Percentiles rank a stretch among this genome's conserved stretches.
Conservation (phyloP, 495 filamentous ascomycete genomes). For the Mytilinidion resinicola region DNA sequence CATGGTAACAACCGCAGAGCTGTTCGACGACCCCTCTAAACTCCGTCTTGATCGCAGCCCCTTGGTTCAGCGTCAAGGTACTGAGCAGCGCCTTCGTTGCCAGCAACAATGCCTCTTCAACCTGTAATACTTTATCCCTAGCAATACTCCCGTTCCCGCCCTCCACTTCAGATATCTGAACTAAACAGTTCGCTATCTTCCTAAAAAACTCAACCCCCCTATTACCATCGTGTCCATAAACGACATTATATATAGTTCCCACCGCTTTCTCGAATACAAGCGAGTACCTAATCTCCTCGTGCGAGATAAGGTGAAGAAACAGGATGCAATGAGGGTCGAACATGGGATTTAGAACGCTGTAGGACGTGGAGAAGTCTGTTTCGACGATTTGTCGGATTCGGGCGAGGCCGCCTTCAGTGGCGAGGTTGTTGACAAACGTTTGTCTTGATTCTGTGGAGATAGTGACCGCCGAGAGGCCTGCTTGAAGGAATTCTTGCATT, state of each 20-base stretch:
- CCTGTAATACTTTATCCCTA: not conserved
- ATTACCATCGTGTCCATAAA: not conserved
- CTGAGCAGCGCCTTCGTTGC: not conserved
- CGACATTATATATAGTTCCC: not conserved
- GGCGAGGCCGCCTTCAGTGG: constrained; percentile 12
- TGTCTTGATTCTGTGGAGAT: too few relatives aligned
- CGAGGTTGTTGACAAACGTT: not conserved
- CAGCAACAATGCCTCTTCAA: not conserved
- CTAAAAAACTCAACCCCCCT: not conserved
- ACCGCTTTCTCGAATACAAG: not conserved
- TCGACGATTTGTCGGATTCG: constrained; percentile 13
- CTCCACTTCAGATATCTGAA: too few relatives aligned
- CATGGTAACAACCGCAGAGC: too few relatives aligned
- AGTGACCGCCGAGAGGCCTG: too few relatives aligned
- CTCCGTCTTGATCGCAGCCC: not conserved
- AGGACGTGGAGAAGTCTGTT: constrained; percentile 5
- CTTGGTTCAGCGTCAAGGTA: not conserved
- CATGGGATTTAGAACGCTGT: not conserved
- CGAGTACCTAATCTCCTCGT: not conserved
- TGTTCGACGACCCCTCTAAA: not conserved
- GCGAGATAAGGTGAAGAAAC: not conserved
- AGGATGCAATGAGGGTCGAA: not conserved
- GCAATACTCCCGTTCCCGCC: not conserved
- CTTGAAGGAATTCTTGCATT: too few relatives aligned
- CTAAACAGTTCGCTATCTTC: not conserved